Evolutionary conservation across 177 flowering plant species (phyloP).

Genomic region (Tripterygium wilfordii): DNA sequence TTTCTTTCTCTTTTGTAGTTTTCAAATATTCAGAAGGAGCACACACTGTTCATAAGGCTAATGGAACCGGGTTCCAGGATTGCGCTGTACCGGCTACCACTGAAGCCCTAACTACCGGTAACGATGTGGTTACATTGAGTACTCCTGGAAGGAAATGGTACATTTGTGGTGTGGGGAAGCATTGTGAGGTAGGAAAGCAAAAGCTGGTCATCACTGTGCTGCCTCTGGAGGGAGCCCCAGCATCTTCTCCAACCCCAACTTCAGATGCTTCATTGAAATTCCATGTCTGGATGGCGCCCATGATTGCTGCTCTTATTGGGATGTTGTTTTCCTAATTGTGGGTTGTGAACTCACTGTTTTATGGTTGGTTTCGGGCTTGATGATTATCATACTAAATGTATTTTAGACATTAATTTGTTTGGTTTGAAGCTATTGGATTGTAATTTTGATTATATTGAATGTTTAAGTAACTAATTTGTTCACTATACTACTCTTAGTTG

Average conservation of each 20-base stretch:
- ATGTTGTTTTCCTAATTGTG: background rate
- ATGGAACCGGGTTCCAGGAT: slow-evolving; percentile 14
- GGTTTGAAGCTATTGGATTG: too few species aligned
- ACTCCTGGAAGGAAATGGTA: slow-evolving; percentile 32
- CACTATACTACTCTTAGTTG: too few species aligned
- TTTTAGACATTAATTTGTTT: too few species aligned
- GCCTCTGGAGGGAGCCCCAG: background rate
- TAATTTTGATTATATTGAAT: too few species aligned
- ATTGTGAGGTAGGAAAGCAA: slow-evolving; percentile 17
- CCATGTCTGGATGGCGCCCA: background rate
- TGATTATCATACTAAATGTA: too few species aligned
- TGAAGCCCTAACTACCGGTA: slow-evolving; percentile 12
- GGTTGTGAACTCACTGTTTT: too few species aligned
- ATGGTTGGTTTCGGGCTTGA: too few species aligned
- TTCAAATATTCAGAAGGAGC: slow-evolving; percentile 16
- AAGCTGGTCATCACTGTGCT: slow-evolving; percentile 21
- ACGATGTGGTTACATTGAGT: slow-evolving; percentile 18
- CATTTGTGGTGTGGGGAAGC: slow-evolving; percentile 25
- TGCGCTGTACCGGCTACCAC: slow-evolving; percentile 10
- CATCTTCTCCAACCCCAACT: slow-evolving; percentile 1
- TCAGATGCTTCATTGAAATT: slow-evolving; percentile 5
- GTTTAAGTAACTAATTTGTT: too few species aligned
- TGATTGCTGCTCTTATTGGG: background rate
- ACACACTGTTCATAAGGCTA: slow-evolving; percentile 20
- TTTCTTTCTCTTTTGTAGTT: slow-evolving; percentile 15